These are phyloP conservation scores for Zoysia pacifica DNA, from an alignment of 176 grass and related monocot genomes.

Conservation along the genomic window DNA sequence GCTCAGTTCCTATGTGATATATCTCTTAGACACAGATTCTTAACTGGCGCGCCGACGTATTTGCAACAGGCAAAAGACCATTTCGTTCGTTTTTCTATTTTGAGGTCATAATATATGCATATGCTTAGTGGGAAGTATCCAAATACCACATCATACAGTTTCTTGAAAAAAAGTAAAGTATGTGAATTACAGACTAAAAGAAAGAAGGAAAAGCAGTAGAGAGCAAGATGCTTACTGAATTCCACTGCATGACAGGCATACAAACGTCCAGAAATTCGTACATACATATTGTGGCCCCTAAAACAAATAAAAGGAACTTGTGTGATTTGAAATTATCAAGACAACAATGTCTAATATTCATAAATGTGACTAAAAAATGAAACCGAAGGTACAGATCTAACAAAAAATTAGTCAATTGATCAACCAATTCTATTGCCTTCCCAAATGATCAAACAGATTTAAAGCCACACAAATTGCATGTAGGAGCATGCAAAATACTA, in stretches of 20 bases:
- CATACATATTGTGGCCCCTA: slow-evolving; percentile 97
- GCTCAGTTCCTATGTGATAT: background rate
- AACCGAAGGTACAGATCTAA: background rate
- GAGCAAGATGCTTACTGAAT: slow-evolving; percentile 77
- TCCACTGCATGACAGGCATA: slow-evolving; percentile 84
- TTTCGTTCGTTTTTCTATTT: background rate
- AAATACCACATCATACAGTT: slow-evolving; percentile 22
- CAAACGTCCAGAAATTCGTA: slow-evolving; percentile 94
- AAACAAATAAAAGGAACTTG: slow-evolving; percentile 11
- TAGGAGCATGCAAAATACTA: background rate
- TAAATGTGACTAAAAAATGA: background rate
- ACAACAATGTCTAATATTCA: slow-evolving; percentile 16
- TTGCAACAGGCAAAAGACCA: background rate
- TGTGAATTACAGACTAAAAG: slow-evolving; percentile 2
- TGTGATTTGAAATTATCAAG: slow-evolving; percentile 10
- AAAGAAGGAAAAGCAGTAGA: slow-evolving; percentile 18
- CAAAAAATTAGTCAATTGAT: background rate
- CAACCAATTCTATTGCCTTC: background rate
- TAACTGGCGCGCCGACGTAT: background rate
- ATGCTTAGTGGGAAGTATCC: slow-evolving; percentile 24
- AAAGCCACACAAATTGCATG: background rate
- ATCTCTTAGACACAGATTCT: slow-evolving; percentile 1
- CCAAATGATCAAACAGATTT: background rate
- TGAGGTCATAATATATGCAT: background rate
- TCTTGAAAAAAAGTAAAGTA: slow-evolving; percentile 1